Evolutionary conservation across 176 grass and related monocot species (phyloP), one percentile per base, ranked within the genome.

Genomic region (Pontederia paniculata): DNA sequence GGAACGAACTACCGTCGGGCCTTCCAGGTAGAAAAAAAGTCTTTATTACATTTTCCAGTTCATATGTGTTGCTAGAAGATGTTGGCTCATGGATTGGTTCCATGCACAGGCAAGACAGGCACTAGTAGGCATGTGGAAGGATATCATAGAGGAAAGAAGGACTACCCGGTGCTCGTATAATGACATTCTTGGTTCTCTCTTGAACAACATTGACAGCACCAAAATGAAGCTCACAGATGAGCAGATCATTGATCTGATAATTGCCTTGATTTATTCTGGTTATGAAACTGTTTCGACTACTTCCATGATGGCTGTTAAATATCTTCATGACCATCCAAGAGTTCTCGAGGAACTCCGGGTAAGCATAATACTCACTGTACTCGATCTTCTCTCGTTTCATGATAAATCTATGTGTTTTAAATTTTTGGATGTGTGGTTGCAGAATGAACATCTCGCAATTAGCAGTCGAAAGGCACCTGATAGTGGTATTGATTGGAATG

Each of bases 381-480:
- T 49, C 3, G 15, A 9, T 21, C 12, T 52, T 66, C 41, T 13
- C 25, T 65, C 23, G 12, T 23, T 18, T 12, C 8, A 12, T 6
- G 12, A 4, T 25, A 2, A 13, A 1, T 41, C 6, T 18, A 17
- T 20, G 2, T 37, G 11, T 9, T 43, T 17, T 11, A 12, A 14
- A 42, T 7, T 42, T 43, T 31, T 49, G 23, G 7, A 31, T 58
- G 48, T 58, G 2, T 23, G 13, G 48, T 45, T 75, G 63, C 67
- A 96, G 90, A 80, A 80, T 69, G 85, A 96, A 57, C 85, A 96
- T 81, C 23, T 89, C 62, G 64, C 66, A 58, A 89, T 96, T 23
- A 70, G 70, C 57, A 83, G 74, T 56, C 58, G 62, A 8, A 89
- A 89, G 50, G 65, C 54, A 0, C 25, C 42, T n/a, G 77, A 75